These are phyloP conservation scores for Pharus latifolius DNA, from an alignment of 176 grass and related monocot species.

Conservation along the genomic window DNA sequence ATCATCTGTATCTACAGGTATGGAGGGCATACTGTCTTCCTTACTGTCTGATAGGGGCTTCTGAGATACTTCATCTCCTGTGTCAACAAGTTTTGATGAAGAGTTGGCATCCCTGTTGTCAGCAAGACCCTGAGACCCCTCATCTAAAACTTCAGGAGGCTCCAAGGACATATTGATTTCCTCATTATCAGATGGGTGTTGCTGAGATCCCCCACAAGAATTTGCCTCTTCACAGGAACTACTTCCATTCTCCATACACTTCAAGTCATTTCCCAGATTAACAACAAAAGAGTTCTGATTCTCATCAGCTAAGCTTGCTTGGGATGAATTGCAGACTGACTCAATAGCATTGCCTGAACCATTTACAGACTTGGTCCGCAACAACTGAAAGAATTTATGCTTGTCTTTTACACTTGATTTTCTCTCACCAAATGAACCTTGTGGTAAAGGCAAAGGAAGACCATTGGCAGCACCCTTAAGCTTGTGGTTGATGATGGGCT, in stretches of 20 bases:
- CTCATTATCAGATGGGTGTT: constrained; percentile 32
- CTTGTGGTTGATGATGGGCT: constrained; percentile 27
- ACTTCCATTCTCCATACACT: constrained; percentile 29
- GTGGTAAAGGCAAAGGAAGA: constrained; percentile 12
- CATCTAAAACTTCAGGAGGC: constrained; percentile 18
- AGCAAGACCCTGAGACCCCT: constrained; percentile 12
- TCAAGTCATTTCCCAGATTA: constrained; percentile 5
- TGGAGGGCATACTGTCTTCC: not conserved
- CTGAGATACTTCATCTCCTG: constrained; percentile 2
- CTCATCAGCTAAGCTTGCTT: constrained; percentile 16
- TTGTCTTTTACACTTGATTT: constrained; percentile 59
- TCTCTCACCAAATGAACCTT: constrained; percentile 43
- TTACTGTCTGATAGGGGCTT: not conserved
- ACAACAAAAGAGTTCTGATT: constrained; percentile 31
- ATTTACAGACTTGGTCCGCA: constrained; percentile 52
- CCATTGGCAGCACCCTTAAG: constrained; percentile 23
- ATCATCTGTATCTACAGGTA: constrained; percentile 9
- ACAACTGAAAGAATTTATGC: constrained; percentile 48
- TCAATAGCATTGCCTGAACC: constrained; percentile 25
- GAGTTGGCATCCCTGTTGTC: not conserved
- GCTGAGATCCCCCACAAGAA: constrained; percentile 27
- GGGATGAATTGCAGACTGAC: constrained; percentile 5
- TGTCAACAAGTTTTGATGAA: constrained; percentile 1
- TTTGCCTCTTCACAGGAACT: constrained; percentile 30
- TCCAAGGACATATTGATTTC: constrained; percentile 21